A percentile compares a stretch with the other conserved stretches of the same genome.
These are phyloP conservation scores for Saccharomycopsis sp. DNA, from an alignment of 805 yeast genomes.

Conservation along the genomic window DNA sequence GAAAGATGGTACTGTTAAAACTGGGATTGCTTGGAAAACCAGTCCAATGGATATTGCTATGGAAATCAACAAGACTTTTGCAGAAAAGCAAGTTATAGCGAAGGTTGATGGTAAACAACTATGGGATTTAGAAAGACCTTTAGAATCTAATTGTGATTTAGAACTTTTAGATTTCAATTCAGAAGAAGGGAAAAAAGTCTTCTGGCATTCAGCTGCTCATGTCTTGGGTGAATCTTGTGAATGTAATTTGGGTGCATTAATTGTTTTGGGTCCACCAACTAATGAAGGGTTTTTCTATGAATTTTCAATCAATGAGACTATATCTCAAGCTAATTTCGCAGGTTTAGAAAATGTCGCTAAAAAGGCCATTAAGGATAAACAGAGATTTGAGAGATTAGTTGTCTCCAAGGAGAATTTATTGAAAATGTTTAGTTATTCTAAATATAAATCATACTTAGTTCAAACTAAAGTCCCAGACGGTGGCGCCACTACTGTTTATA, in stretches of 20 bases:
- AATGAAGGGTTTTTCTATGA: slow-evolving; percentile 97
- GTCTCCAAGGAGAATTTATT: slow-evolving; percentile 87
- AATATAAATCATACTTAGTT: slow-evolving; percentile 87
- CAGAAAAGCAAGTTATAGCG: slow-evolving; percentile 85
- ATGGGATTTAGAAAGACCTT: slow-evolving; percentile 95
- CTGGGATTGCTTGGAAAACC: slow-evolving; percentile 83
- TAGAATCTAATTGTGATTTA: slow-evolving; percentile 61
- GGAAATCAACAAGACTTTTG: slow-evolving; percentile 77
- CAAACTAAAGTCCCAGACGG: slow-evolving; percentile 90
- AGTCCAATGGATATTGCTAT: slow-evolving; percentile 82
- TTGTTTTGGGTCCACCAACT: slow-evolving; percentile 94
- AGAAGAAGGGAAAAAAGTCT: slow-evolving; percentile 91
- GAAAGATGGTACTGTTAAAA: slow-evolving; percentile 77
- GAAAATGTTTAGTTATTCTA: slow-evolving; percentile 91
- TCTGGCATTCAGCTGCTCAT: slow-evolving; percentile 99
- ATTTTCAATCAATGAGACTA: slow-evolving; percentile 75
- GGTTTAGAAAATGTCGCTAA: slow-evolving; percentile 81
- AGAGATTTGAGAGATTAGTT: slow-evolving; percentile 87
- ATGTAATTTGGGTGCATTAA: slow-evolving; percentile 90
- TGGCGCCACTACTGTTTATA: slow-evolving; percentile 90
- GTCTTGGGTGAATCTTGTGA: slow-evolving; percentile 97
- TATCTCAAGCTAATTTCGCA: slow-evolving; percentile 76
- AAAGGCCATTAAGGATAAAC: slow-evolving; percentile 89
- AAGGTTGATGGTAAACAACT: slow-evolving; percentile 83
- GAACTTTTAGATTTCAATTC: slow-evolving; percentile 87